Evolutionary conservation across 2,329 filamentous ascomycete genomes (phyloP), one percentile per base, ranked within the genome.

Genomic region (Verticillium isaacii): DNA sequence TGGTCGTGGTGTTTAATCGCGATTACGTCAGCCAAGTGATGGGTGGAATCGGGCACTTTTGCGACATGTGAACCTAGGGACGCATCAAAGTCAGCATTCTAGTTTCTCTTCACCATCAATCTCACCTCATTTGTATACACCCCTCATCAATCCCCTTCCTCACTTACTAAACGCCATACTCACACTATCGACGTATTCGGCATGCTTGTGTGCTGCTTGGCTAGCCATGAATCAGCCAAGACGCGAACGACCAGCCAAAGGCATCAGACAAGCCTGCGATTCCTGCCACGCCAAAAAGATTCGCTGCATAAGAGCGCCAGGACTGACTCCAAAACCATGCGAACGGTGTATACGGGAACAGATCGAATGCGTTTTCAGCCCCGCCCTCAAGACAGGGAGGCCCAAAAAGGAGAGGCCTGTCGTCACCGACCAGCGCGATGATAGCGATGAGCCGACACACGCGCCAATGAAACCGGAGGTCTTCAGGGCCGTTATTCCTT

Each of bases 241-340:
- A 52, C 45, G 45, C 19, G 45, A 52, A 23, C 45, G 45, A n/a
- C 45, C 45, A 12, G 45, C 45, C 4, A 58, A 41, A 12, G 55
- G 55, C n/a, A 61, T 61, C 39, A 41, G 61, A 25, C 61, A 58
- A 55, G 59, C 59, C 14, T 63, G 61, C 59, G 61, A 63, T 55
- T 37, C 59, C n/a, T 63, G 59, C 59, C 61, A 61, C 14, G 60
- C 34, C 15, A 61, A 58, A 36, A 63, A 63, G 56, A 37, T 63
- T 34, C 59, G 59, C 9, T 63, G 59, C n/a, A 56, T 58, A 6
- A 37, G 59, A 29, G 56, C 11, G 5, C 34, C 56, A 15, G 55
- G 4, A 2, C 36, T 25, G 11, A 50, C 37, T 3, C 36, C 34
- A 1, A 32, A 17, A 29, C 55, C 59, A 11, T 61, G 61, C 56